phyloP scores from a whole-genome alignment of 1,139 yeast species.

The Hyphopichia fennica region DNA sequence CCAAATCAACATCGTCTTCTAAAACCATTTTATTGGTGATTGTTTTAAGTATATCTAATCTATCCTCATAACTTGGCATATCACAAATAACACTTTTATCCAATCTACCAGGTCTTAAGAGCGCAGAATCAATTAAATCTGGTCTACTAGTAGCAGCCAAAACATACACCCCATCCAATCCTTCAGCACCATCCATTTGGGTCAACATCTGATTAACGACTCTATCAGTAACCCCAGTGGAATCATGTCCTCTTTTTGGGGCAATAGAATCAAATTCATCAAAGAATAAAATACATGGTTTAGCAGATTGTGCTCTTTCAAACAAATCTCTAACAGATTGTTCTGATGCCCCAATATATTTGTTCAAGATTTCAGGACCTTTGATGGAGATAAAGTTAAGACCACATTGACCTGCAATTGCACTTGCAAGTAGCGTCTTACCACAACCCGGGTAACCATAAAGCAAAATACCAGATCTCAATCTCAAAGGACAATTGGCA shows the following conservation, averaged over 20 bases:
- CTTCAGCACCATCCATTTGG: constrained; percentile 99
- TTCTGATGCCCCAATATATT: constrained; percentile 97
- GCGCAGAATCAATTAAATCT: constrained; percentile 91
- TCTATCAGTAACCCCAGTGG: constrained; percentile 96
- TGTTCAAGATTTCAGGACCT: constrained; percentile 95
- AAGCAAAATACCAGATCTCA: constrained; percentile 84
- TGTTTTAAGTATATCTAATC: constrained; percentile 70
- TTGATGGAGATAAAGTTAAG: constrained; percentile 89
- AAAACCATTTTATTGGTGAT: constrained; percentile 59
- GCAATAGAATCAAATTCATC: constrained; percentile 98
- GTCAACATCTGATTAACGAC: constrained; percentile 96
- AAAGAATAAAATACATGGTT: constrained; percentile 90
- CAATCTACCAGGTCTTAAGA: constrained; percentile 91
- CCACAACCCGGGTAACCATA: constrained; percentile 99
- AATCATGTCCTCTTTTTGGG: constrained; percentile 97
- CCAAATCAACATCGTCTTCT: constrained; percentile 51
- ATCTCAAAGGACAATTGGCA: constrained; percentile 78
- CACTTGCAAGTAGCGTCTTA: constrained; percentile 88
- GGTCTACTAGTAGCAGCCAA: constrained; percentile 96
- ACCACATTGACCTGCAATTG: constrained; percentile 94
- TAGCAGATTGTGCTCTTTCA: constrained; percentile 91
- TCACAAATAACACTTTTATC: constrained; percentile 91
- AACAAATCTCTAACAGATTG: constrained; percentile 91
- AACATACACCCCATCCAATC: constrained; percentile 93
- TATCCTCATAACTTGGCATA: constrained; percentile 70